These are phyloP conservation scores for Carex parvula DNA, from an alignment of 176 grass and related monocot species.

Conservation along the genomic window DNA sequence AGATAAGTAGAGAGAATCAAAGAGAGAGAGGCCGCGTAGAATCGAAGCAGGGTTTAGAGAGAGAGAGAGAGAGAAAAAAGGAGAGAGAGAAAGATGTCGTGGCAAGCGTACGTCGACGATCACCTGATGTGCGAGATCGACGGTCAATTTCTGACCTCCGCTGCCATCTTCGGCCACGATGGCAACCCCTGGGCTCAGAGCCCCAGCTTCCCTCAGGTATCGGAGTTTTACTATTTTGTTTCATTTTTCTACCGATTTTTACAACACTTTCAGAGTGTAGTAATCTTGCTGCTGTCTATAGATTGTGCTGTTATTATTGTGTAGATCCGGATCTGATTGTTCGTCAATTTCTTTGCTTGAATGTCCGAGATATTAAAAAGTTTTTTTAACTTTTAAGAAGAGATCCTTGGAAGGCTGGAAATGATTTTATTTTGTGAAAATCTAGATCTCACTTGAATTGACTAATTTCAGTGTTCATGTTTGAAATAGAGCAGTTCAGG, in stretches of 20 bases:
- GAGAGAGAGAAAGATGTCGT: constrained; percentile 68
- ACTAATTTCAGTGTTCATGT: neutral
- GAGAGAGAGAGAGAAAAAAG: too few relatives aligned
- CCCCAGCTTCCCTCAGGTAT: constrained; percentile 53
- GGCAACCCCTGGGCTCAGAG: constrained; percentile 69
- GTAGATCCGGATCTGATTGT: constrained; percentile 35
- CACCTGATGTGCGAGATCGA: constrained; percentile 90
- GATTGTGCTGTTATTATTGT: too few relatives aligned
- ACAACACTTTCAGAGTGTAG: too few relatives aligned
- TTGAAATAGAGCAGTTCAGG: neutral
- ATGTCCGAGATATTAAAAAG: neutral
- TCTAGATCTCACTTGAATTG: neutral
- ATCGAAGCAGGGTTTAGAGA: constrained; percentile 18
- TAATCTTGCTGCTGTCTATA: too few relatives aligned
- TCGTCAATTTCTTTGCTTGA: neutral
- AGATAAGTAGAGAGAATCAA: constrained; percentile 11
- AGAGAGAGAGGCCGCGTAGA: constrained; percentile 29
- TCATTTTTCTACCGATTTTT: neutral
- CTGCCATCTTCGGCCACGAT: constrained; percentile 70
- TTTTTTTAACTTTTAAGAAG: neutral
- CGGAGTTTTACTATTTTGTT: neutral
- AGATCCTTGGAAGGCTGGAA: neutral
- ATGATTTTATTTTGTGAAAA: neutral
- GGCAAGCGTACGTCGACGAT: constrained; percentile 77
- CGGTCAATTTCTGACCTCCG: constrained; percentile 51